Percentiles rank a stretch among this genome's conserved stretches.
phyloP scores from a whole-genome alignment of 2,329 filamentous ascomycete species.

The Fonsecaea pedrosoi region DNA sequence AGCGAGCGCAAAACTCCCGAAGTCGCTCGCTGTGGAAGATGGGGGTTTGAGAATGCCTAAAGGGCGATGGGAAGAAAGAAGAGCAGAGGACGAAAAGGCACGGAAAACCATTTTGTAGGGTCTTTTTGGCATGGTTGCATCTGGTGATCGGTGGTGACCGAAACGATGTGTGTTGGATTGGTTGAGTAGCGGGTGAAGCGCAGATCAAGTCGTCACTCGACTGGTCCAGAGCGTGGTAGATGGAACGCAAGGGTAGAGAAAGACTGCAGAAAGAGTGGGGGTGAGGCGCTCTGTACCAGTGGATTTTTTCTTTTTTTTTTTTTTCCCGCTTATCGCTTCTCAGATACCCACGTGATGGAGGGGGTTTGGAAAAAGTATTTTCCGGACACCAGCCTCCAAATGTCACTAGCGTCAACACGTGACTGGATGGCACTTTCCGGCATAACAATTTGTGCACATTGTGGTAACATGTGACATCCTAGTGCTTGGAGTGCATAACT shows the following conservation, averaged over 20 bases:
- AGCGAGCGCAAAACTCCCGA: conserved; percentile 65
- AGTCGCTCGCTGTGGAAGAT: conserved; percentile 57
- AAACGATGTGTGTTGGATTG: conserved; percentile 10
- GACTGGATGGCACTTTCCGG: not conserved
- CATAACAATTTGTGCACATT: not conserved
- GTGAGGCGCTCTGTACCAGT: not conserved
- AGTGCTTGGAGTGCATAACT: not conserved
- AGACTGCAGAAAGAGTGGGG: conserved; percentile 3
- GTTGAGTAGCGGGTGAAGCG: not conserved
- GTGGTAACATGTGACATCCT: not conserved
- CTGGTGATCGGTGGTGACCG: conserved; percentile 21
- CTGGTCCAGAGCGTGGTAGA: conserved; percentile 1
- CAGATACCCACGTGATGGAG: not conserved
- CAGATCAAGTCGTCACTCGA: not conserved
- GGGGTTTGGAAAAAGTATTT: not conserved
- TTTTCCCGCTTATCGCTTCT: not conserved
- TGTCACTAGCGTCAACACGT: not conserved
- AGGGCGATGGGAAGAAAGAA: conserved; percentile 16
- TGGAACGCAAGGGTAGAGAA: not conserved
- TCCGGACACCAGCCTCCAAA: not conserved
- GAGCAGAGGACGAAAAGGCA: conserved; percentile 9
- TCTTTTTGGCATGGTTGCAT: conserved; percentile 25
- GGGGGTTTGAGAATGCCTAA: conserved; percentile 10
- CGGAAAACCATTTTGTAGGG: conserved; percentile 14
- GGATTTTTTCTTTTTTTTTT: not conserved